Percentiles rank a stretch among this genome's conserved stretches.
Conservation (phyloP, 2,329 filamentous ascomycete species). For the Neopestalotiopsis clavispora region DNA sequence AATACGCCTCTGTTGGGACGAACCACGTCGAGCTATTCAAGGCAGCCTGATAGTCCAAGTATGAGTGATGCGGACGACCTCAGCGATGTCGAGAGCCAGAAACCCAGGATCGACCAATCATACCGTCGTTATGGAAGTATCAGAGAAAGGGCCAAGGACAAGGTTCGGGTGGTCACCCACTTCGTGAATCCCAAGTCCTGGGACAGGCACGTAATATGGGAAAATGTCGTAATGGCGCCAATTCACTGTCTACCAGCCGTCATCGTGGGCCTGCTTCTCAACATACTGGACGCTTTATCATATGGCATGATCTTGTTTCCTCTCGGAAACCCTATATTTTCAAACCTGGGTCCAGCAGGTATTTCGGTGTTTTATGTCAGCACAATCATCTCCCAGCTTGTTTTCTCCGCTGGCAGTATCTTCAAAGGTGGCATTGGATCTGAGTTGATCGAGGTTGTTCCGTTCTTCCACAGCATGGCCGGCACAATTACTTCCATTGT, state of each 20-base stretch:
- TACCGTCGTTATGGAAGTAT: constrained; percentile 31
- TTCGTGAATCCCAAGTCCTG: constrained; percentile 71
- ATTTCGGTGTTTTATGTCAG: constrained; percentile 99
- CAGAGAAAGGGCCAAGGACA: constrained; percentile 24
- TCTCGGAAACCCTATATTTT: constrained; percentile 84
- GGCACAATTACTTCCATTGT: constrained; percentile 81
- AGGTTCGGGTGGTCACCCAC: constrained; percentile 28
- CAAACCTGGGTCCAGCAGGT: constrained; percentile 84
- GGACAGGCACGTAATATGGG: constrained; percentile 69
- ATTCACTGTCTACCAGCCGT: constrained; percentile 81
- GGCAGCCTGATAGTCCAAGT: constrained; percentile 30
- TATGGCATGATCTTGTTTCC: constrained; percentile 98
- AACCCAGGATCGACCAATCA: constrained; percentile 34
- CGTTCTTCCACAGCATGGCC: constrained; percentile 99
- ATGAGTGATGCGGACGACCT: constrained; percentile 32
- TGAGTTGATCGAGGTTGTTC: constrained; percentile 97
- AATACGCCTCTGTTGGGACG: constrained; percentile 51
- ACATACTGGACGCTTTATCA: constrained; percentile 91
- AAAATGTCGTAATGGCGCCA: constrained; percentile 68
- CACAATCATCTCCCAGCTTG: constrained; percentile 91
- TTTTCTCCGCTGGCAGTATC: constrained; percentile 84
- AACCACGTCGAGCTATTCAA: constrained; percentile 35
- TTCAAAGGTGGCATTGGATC: constrained; percentile 93
- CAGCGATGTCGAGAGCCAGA: constrained; percentile 58
- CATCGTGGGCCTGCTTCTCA: constrained; percentile 84